Conservation (phyloP, 371 early-diverging fungal species). For the Mycotypha africana region DNA sequence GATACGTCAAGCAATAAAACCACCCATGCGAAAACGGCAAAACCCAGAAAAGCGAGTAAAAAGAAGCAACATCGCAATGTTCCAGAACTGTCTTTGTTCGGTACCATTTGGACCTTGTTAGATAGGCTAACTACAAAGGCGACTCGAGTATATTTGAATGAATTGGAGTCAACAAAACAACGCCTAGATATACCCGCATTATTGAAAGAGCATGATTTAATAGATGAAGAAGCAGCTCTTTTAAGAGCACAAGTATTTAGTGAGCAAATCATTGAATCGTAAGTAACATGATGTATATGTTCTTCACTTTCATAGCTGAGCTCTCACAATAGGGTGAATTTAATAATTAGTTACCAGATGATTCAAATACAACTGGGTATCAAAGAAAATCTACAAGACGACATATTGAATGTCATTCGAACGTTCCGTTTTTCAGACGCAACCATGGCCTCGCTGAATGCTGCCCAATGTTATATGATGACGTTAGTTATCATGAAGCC, state of each 20-base stretch:
- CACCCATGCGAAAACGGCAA: neutral
- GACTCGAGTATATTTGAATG: constrained; percentile 30
- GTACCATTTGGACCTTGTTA: constrained; percentile 48
- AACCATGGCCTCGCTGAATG: constrained; percentile 32
- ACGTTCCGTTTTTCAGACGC: constrained; percentile 42
- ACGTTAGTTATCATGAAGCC: constrained; percentile 38
- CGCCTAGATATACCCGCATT: neutral
- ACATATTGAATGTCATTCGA: constrained; percentile 37
- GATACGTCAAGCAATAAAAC: constrained; percentile 1
- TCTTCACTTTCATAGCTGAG: too few relatives aligned
- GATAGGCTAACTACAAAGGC: constrained; percentile 41
- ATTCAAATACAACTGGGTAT: constrained; percentile 34
- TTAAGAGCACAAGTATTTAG: constrained; percentile 45
- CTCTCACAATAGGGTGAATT: neutral
- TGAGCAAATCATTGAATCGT: constrained; percentile 46
- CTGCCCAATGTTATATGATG: constrained; percentile 43
- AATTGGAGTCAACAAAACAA: constrained; percentile 12
- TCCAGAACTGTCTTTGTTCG: constrained; percentile 46
- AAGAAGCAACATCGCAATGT: constrained; percentile 20
- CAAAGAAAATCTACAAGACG: constrained; percentile 28
- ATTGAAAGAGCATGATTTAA: constrained; percentile 12
- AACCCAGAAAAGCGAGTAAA: constrained; percentile 15
- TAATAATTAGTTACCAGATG: constrained; percentile 21
- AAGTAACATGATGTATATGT: constrained; percentile 8
- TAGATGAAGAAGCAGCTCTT: constrained; percentile 20